phyloP scores from a whole-genome alignment of 306 rosid genomes.

The Styphnolobium japonicum region DNA sequence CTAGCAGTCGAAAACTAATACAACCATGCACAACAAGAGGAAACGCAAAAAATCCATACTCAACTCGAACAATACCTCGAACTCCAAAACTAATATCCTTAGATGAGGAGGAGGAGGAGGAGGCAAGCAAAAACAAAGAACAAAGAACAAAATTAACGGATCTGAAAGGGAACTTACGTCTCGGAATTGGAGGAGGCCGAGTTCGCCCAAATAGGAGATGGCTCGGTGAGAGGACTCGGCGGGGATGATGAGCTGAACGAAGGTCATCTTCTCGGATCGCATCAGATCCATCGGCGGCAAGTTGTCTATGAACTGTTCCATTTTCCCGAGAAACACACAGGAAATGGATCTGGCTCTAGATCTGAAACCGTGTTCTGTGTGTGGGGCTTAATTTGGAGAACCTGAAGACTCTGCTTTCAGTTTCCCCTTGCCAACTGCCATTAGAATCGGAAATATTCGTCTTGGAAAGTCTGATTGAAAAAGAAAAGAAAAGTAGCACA shows the following conservation, averaged over 20 bases:
- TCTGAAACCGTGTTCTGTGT: slow-evolving; percentile 47
- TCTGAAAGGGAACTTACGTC: slow-evolving; percentile 63
- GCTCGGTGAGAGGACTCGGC: slow-evolving; percentile 95
- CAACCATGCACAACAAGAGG: background rate
- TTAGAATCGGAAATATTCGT: slow-evolving; percentile 32
- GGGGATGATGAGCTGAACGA: slow-evolving; percentile 95
- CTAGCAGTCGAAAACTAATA: background rate
- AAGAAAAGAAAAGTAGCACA: background rate
- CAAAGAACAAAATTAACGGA: slow-evolving; percentile 17
- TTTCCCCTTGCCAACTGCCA: slow-evolving; percentile 48
- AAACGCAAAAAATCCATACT: slow-evolving; percentile 6
- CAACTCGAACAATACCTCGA: background rate
- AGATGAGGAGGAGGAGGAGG: background rate
- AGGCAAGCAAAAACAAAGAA: background rate
- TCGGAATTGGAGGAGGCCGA: slow-evolving; percentile 91
- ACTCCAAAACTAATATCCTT: background rate
- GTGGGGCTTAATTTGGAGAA: slow-evolving; percentile 31
- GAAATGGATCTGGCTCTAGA: slow-evolving; percentile 39
- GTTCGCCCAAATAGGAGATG: slow-evolving; percentile 87
- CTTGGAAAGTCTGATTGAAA: background rate
- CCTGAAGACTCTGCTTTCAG: slow-evolving; percentile 32
- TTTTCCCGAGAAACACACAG: slow-evolving; percentile 56
- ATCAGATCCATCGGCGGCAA: slow-evolving; percentile 93
- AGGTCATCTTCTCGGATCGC: slow-evolving; percentile 99
- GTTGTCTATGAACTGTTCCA: slow-evolving; percentile 73